These are phyloP conservation scores for Neltuma alba DNA, from an alignment of 306 rosid genomes.

Conservation along the genomic window DNA sequence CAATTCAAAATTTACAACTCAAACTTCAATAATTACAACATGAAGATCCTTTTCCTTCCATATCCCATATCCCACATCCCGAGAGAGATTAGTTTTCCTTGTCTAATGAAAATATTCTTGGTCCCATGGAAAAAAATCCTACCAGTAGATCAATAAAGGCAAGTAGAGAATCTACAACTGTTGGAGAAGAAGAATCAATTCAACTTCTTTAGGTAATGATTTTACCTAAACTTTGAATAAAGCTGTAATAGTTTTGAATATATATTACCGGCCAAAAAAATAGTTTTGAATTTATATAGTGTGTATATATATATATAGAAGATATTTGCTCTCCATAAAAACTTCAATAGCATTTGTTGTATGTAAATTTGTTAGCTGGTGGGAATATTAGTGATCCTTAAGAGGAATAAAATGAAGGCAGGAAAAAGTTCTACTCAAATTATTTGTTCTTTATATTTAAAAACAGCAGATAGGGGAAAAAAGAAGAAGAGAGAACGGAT, in stretches of 20 bases:
- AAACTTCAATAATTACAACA: background rate
- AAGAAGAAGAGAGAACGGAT: background rate
- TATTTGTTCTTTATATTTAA: background rate
- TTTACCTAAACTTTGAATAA: background rate
- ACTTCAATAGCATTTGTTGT: background rate
- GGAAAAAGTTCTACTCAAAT: background rate
- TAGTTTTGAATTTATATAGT: too few species aligned
- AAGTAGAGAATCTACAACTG: background rate
- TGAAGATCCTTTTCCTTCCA: background rate
- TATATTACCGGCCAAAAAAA: too few species aligned
- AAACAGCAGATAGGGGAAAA: too few species aligned
- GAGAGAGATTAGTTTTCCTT: too few species aligned
- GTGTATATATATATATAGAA: too few species aligned
- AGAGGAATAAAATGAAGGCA: background rate
- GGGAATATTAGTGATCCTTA: background rate
- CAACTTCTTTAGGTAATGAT: background rate
- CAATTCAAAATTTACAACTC: background rate
- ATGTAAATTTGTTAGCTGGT: background rate
- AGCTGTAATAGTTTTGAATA: background rate
- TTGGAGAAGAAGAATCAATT: background rate
- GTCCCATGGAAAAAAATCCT: background rate
- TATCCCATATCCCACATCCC: too few species aligned
- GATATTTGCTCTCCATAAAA: background rate
- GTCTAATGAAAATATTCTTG: background rate
- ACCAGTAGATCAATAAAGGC: background rate